These are phyloP conservation scores for Salix dunnii DNA, from an alignment of 345 rosid species.

Conservation along the genomic window DNA sequence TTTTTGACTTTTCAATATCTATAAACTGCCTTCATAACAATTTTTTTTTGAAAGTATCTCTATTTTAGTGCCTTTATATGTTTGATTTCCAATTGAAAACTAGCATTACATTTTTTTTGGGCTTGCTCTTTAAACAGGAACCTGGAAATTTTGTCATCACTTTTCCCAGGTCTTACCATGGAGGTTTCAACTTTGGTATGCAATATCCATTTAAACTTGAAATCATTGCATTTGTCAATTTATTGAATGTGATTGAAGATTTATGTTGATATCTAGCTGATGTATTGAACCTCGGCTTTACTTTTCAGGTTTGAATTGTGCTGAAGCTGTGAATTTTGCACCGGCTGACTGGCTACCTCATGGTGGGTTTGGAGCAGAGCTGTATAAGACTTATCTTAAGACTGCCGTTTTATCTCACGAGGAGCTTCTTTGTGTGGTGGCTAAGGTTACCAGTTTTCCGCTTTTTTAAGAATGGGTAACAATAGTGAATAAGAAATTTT, in stretches of 20 bases:
- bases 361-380: conserved; percentile 79
- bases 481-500: neutral
- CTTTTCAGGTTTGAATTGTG: conserved; percentile 85
- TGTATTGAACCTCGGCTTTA: neutral
- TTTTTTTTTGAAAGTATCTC: neutral
- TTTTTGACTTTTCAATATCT: neutral
- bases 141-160: conserved; percentile 96
- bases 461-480: neutral
- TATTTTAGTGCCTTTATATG: neutral
- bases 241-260: neutral
- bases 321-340: conserved; percentile 97
- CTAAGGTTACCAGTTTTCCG: conserved; percentile 48
- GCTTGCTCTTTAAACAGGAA: conserved; percentile 53
- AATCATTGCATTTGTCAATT: conserved; percentile 10
- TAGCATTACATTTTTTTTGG: conserved; percentile 13
- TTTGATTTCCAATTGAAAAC: conserved; percentile 4
- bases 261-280: neutral
- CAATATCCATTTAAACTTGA: neutral
- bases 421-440: conserved; percentile 94
- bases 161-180: conserved; percentile 91
- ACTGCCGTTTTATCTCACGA: conserved; percentile 89
- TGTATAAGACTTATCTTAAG: conserved; percentile 76
- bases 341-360: conserved; percentile 99
- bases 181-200: conserved; percentile 96
- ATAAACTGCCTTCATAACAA: neutral